These are phyloP conservation scores for Sporothrix pallida DNA, from an alignment of 2,329 filamentous ascomycete genomes.

Conservation along the genomic window DNA sequence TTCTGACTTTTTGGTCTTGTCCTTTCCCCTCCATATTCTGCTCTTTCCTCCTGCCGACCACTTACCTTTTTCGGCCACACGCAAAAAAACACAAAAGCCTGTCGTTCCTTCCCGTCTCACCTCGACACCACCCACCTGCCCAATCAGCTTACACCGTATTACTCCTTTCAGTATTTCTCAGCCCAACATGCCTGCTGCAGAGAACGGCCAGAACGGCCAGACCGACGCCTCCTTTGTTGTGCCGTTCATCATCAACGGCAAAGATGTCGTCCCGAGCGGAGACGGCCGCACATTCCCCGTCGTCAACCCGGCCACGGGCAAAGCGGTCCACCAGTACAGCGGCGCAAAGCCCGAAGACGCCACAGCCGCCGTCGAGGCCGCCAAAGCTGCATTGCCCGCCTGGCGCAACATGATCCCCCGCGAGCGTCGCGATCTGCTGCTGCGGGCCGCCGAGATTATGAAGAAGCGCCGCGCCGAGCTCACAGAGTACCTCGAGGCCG, in stretches of 20 bases:
- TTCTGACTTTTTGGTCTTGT: background rate
- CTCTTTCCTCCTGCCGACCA: background rate
- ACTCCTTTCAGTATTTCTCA: no score
- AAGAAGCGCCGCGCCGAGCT: constrained; percentile 65
- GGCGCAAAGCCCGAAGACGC: constrained; percentile 42
- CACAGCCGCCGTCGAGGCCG: constrained; percentile 49
- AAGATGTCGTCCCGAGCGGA: constrained; percentile 16
- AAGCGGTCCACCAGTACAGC: constrained; percentile 42
- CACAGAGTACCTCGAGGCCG: constrained; percentile 60
- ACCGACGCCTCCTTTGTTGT: background rate
- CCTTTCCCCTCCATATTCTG: background rate
- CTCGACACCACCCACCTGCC: background rate
- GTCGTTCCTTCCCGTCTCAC: constrained; percentile 14
- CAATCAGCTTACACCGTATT: constrained; percentile 21
- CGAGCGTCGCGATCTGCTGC: constrained; percentile 70
- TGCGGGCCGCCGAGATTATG: constrained; percentile 71
- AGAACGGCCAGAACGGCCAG: background rate
- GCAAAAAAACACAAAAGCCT: background rate
- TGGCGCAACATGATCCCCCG: constrained; percentile 70
- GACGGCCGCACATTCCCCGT: constrained; percentile 40
- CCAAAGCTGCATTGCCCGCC: constrained; percentile 68
- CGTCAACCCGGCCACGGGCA: constrained; percentile 42
- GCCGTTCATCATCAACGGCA: constrained; percentile 16
- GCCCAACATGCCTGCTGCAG: background rate
- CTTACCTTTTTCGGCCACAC: background rate